Conservation (phyloP, 768 basidiomycete genomes). For the Trametes coccinea region DNA sequence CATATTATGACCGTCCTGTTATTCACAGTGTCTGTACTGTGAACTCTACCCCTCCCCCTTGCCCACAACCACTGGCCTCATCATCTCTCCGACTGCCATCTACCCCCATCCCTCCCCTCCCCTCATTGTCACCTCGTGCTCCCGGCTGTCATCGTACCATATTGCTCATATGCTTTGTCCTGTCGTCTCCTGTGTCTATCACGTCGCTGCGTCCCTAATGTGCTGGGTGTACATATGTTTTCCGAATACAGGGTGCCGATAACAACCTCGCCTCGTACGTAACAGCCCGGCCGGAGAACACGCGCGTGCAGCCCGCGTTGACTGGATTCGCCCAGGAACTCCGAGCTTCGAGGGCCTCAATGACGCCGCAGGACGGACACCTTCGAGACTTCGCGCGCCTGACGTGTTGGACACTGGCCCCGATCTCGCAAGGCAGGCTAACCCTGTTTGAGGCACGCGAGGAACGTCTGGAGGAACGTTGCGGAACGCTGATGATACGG, state of each 20-base stretch:
- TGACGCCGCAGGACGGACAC: too few relatives aligned
- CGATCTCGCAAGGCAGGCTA: conserved; percentile 12
- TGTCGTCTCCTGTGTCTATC: not conserved
- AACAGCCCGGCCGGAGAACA: not conserved
- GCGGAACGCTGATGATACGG: too few relatives aligned
- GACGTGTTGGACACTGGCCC: not conserved
- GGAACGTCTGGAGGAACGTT: too few relatives aligned
- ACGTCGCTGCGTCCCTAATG: conserved; percentile 15
- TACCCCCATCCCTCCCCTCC: not conserved
- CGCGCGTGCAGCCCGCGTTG: too few relatives aligned
- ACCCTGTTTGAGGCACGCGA: not conserved
- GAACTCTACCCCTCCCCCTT: conserved; percentile 3
- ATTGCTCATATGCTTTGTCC: conserved; percentile 22
- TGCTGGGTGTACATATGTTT: conserved; percentile 19
- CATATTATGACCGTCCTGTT: conserved; percentile 19
- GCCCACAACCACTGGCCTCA: not conserved
- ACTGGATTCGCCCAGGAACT: too few relatives aligned
- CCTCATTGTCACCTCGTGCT: conserved; percentile 16
- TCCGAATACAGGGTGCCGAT: conserved; percentile 25
- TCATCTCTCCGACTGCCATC: not conserved
- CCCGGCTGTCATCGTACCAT: conserved; percentile 22
- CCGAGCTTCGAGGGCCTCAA: too few relatives aligned
- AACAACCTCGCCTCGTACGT: conserved; percentile 13
- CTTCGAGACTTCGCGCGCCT: not conserved
- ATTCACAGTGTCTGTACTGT: conserved; percentile 8